These are phyloP conservation scores for Lactifluus rugatus DNA, from an alignment of 768 basidiomycete species.

Conservation along the genomic window DNA sequence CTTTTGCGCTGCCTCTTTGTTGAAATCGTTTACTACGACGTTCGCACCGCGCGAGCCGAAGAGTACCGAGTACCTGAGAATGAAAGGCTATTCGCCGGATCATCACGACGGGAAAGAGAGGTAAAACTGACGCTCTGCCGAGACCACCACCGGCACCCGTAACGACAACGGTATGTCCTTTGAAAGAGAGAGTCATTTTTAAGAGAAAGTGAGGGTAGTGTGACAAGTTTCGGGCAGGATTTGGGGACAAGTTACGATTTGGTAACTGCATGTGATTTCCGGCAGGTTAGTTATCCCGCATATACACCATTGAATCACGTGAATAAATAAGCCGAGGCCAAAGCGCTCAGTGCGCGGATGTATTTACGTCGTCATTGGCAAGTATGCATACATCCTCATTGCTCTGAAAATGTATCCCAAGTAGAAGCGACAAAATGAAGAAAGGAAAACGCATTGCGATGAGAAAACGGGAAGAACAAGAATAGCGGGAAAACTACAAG, in stretches of 20 bases:
- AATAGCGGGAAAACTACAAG: slow-evolving; percentile 18
- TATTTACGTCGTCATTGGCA: slow-evolving; percentile 8
- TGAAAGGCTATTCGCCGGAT: background rate
- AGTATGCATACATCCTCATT: slow-evolving; percentile 19
- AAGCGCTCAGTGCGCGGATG: slow-evolving; percentile 15
- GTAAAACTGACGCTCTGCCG: slow-evolving; percentile 66
- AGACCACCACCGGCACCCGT: slow-evolving; percentile 96
- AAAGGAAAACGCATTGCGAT: slow-evolving; percentile 11
- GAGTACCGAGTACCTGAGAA: slow-evolving; percentile 72
- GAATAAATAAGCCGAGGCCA: slow-evolving; percentile 13
- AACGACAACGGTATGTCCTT: slow-evolving; percentile 84
- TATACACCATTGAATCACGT: background rate
- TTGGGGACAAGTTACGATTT: background rate
- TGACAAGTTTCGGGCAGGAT: background rate
- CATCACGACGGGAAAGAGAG: background rate
- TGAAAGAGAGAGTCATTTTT: slow-evolving; percentile 59
- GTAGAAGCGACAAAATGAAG: background rate
- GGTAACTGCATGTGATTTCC: slow-evolving; percentile 5
- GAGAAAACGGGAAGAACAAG: slow-evolving; percentile 2
- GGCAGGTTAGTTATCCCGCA: background rate
- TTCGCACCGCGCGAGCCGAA: slow-evolving; percentile 92
- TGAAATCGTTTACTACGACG: slow-evolving; percentile 94
- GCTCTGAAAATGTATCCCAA: slow-evolving; percentile 12
- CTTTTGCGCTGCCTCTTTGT: slow-evolving; percentile 75
- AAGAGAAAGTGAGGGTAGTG: background rate